Base-by-base conservation (phyloP, 805 yeast genomes). In the Myxozyma geophila region DNA sequence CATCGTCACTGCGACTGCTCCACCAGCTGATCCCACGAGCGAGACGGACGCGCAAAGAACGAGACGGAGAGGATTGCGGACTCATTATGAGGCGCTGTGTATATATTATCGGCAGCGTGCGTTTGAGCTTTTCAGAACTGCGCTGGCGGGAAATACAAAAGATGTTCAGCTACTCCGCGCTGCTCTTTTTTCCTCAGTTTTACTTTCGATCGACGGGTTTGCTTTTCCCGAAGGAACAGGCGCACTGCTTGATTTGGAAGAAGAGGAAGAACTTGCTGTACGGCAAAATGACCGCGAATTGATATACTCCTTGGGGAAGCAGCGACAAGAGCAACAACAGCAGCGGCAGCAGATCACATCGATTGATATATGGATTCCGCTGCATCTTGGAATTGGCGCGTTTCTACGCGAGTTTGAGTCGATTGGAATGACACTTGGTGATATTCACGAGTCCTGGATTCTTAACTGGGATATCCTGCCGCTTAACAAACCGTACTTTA, bases 351-450 rank as follows among this genome's bases (percentile, higher is more conserved):
- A 19, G n/a, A 55, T 60, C 12, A 36, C 54, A 6, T 49, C 66
- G 13, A 63, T 63, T 48, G 67, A 63, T 37, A 41, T 44, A 8
- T 59, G 64, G 64, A 46, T 63, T 13, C 64, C 64, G 21, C 40
- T 60, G 39, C 64, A 37, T 21, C 49, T 46, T 17, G 58, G 58
- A 1, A 56, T 60, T 39, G 58, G 54, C 17, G 58, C 63, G 2
- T 49, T 59, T 43, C 17, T 60, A 33, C 35, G 41, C 6, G 54
- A 36, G 19, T 50, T 57, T 39, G 46, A 28, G 33, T 28, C 44
- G 7, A 9, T 28, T 3, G 50, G 57, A 17, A 54, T 54, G 21
- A 21, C 52, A 47, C 15, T 35, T 21, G 35, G 33, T 33, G 62
- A 47, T 1, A 36, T 53, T 6, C 43, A 39, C 17, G 54, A 58